Conservation (phyloP, 805 yeast genomes). For the Teunomyces panamensis region DNA sequence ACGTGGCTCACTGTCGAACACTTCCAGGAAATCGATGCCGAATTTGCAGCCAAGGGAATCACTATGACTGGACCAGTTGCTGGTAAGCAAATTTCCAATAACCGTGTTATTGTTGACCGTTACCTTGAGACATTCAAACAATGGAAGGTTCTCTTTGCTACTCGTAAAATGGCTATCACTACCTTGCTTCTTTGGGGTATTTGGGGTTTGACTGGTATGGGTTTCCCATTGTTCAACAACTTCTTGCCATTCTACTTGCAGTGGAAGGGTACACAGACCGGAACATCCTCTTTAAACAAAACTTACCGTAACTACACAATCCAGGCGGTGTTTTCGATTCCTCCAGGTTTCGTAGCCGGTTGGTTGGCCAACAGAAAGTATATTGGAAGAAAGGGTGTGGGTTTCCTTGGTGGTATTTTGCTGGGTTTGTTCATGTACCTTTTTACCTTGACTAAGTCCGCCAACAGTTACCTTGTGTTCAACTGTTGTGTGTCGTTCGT, state of each 20-base stretch:
- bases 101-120: neutral
- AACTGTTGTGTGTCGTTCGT: conserved; percentile 5
- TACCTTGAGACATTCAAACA: conserved; percentile 2
- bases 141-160: conserved; percentile 2
- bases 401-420: conserved; percentile 3
- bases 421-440: conserved; percentile 3
- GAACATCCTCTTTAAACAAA: neutral
- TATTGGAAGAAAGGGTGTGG: conserved; percentile 3
- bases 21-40: neutral
- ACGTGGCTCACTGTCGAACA: conserved; percentile 2
- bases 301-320: conserved; percentile 4
- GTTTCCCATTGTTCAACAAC: conserved; percentile 4
- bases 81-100: neutral
- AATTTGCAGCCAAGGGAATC: conserved; percentile 1
- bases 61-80: neutral
- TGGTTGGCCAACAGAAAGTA: conserved; percentile 3
- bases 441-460: conserved; percentile 1
- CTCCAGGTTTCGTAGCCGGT: conserved; percentile 2
- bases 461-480: conserved; percentile 1
- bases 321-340: conserved; percentile 5
- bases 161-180: conserved; percentile 1
- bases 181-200: conserved; percentile 2
- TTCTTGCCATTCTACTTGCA: conserved; percentile 4
- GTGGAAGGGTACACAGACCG: conserved; percentile 5
- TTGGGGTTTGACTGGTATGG: conserved; percentile 3